phyloP scores from a whole-genome alignment of 2,329 filamentous ascomycete genomes.

The Dendrostoma leiphaemia region DNA sequence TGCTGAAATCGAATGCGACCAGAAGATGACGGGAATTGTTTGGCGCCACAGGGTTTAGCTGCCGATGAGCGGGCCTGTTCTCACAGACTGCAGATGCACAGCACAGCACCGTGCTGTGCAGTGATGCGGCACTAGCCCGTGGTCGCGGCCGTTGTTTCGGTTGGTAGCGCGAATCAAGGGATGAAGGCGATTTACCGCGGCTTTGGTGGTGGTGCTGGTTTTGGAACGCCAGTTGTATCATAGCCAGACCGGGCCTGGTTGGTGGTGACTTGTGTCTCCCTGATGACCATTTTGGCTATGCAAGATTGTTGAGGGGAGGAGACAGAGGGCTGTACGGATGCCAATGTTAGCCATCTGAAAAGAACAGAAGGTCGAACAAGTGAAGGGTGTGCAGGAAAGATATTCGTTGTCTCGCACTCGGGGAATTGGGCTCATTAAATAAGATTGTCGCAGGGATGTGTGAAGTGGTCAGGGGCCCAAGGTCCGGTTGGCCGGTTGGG shows the following conservation, averaged over 20 bases:
- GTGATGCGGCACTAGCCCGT: conserved; percentile 12
- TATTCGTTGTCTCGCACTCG: neutral
- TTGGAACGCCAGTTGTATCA: conserved; percentile 36
- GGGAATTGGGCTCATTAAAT: conserved; percentile 15
- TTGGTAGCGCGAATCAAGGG: conserved; percentile 21
- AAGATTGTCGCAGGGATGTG: conserved; percentile 16
- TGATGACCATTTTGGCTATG: conserved; percentile 30
- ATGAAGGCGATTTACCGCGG: conserved; percentile 27
- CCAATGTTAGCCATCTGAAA: conserved; percentile 23
- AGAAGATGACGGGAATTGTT: conserved; percentile 4
- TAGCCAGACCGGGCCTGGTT: conserved; percentile 37
- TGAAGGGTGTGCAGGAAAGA: neutral
- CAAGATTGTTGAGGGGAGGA: conserved; percentile 9
- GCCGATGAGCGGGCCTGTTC: neutral
- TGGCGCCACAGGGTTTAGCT: conserved; percentile 13
- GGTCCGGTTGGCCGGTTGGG: conserved; percentile 4
- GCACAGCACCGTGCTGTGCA: neutral
- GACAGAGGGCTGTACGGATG: conserved; percentile 11
- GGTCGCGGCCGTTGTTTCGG: conserved; percentile 15
- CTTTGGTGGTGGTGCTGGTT: conserved; percentile 34
- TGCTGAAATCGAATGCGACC: neutral
- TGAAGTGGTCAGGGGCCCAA: conserved; percentile 5
- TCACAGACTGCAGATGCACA: neutral
- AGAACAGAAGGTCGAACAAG: neutral
- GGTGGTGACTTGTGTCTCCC: conserved; percentile 27